Base-by-base conservation (phyloP, 495 filamentous ascomycete species). In the Baudoinia panamericana region DNA sequence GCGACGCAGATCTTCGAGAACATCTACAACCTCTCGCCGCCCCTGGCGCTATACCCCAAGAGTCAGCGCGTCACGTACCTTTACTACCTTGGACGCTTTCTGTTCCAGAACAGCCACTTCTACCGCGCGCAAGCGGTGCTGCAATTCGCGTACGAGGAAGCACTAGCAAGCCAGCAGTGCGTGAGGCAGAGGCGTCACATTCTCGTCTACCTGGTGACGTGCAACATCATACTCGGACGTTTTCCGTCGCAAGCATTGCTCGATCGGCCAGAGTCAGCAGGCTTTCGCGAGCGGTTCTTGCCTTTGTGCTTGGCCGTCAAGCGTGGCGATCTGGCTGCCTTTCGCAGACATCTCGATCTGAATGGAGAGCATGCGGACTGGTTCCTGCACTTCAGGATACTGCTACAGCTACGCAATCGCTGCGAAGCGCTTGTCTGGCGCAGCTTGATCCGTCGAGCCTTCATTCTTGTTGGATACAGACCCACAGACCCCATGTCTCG, bases 1-100 rank as follows among this genome's bases (percentile, higher is more conserved):
- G 87, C 83, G 10, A 77, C 83, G 35, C 82, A 85, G 45, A 82
- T 96, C 59, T 86, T 94, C 57, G 79, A 77, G 45, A 93, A 92
- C 52, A 84, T 96, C 52, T 78, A 73, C 47, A 75, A 83, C 25
- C 76, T 79, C 46, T 84, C 83, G 1, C 83, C 86, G 4, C 82
- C 82, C 0, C 66, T 93, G 12, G 64, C 67, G 3, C 65, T 79
- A 29, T 94, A 86, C 55, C 83, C 88, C 12, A 83, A 84, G n/a
- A 71, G 83, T 8, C 83, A 95, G 43, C 73, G 84, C 28, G 82
- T 92, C 20, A 86, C 88, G 16, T 96, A 86, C 56, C 75, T 93
- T 5, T 95, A 93, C 61, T 95, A 93, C 54, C 80, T 94, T 13
- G 88, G 88, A 21, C 80, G 86, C 27, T 94, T 87, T 54, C 70